phyloP scores from a whole-genome alignment of 257 asterid genomes.

The Scutellaria minor region DNA sequence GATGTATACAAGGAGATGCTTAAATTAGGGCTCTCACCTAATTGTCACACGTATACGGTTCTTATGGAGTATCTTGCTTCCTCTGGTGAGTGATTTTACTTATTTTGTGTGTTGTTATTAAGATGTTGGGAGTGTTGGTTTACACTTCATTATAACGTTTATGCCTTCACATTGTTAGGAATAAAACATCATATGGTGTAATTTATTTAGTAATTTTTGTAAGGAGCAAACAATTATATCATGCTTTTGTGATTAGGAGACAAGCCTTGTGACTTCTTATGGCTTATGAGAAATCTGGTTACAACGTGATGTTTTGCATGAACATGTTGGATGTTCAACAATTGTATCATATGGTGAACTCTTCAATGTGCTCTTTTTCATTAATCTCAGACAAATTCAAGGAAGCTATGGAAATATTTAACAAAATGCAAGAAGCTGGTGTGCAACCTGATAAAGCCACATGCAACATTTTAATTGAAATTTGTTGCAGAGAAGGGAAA shows the following conservation, averaged over 20 bases:
- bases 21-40: slow-evolving; percentile 69
- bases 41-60: slow-evolving; percentile 76
- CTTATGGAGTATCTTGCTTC: slow-evolving; percentile 86
- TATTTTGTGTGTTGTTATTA: slow-evolving; percentile 14
- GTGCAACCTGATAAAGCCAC: slow-evolving; percentile 92
- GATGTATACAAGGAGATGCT: slow-evolving; percentile 84
- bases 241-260: slow-evolving; percentile 2
- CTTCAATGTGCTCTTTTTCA: neutral
- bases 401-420: slow-evolving; percentile 78
- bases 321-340: slow-evolving; percentile 7
- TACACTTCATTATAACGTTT: neutral
- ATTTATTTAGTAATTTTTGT: neutral
- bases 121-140: neutral
- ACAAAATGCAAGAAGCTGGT: slow-evolving; percentile 82
- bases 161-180: neutral
- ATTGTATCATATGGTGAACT: slow-evolving; percentile 3
- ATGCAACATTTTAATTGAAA: slow-evolving; percentile 81
- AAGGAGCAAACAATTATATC: neutral
- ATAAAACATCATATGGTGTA: neutral
- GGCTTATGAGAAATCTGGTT: neutral
- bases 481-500: slow-evolving; percentile 64
- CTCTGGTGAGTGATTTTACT: slow-evolving; percentile 58
- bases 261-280: neutral
- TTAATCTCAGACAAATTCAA: slow-evolving; percentile 59
- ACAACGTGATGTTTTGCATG: neutral